Base-by-base conservation (phyloP, 768 basidiomycete species). In the Suillus paluster region DNA sequence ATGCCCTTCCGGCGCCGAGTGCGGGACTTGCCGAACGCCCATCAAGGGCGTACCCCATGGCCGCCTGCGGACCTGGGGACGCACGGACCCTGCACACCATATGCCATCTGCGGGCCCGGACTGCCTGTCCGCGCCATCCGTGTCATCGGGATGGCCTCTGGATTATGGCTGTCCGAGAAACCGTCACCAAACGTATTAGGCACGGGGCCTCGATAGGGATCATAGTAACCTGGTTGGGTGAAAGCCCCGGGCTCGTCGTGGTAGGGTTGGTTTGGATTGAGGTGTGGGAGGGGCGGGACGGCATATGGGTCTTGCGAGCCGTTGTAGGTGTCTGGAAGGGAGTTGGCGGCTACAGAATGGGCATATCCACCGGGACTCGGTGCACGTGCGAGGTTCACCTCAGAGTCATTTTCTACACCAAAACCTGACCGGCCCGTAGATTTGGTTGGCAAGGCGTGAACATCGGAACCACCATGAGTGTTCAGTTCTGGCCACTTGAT, bases 401-500 rank as follows among this genome's bases (percentile, higher is more conserved):
- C 87, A 3, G 86, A 87, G 49, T 79, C 84, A 17, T 86, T 87
- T 69, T 90, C 90, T 39, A 60, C 64, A 33, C 73, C 79, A 69
- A 91, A 89, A 34, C 91, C 91, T 30, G 89, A 76, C 27, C 89
- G 83, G 62, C 89, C 91, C 1, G 90, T 88, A 61, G 85, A 83
- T 59, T 85, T 79, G 1, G 88, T 85, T 21, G 91, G 91, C 10
- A 92, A 80, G 17, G 91, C 82, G 60, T 88, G 86, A 5, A 82
- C 79, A 64, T 86, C 85, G n/a, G 52, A 34, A 64, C 69, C 68
- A 64, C 69, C 68, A 65, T 92, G 91, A 2, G 84, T 75, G 72
- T 93, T 92, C 41, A 94, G 83, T 68, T 95, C 93, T 4, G 93
- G 93, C 93, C 93, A 95, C 76, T 94, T 94, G 76, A 95, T 95